Conservation (phyloP, 306 rosid genomes). For the Boehmeria nivea region DNA sequence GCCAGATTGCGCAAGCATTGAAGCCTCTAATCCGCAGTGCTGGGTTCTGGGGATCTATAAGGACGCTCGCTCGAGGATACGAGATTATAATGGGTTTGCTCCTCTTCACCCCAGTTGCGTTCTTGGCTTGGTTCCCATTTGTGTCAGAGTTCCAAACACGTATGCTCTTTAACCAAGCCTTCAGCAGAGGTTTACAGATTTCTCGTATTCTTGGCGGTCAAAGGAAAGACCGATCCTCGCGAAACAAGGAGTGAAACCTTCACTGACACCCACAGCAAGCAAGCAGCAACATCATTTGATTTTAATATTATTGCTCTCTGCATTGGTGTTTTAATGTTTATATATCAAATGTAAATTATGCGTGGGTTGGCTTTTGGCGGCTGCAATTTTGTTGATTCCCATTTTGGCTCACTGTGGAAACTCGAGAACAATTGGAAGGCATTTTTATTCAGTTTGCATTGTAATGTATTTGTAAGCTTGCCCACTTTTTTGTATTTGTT, state of each 20-base stretch:
- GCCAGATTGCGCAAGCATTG: slow-evolving; percentile 83
- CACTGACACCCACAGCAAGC: too few relatives aligned
- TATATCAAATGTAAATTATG: slow-evolving; percentile 23
- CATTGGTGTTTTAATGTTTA: too few relatives aligned
- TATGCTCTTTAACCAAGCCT: slow-evolving; percentile 96
- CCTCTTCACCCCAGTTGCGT: slow-evolving; percentile 85
- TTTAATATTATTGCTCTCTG: too few relatives aligned
- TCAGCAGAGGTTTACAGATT: slow-evolving; percentile 89
- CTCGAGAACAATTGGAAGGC: neutral
- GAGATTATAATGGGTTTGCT: slow-evolving; percentile 87
- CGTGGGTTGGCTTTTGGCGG: slow-evolving; percentile 4
- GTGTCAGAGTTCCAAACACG: slow-evolving; percentile 96
- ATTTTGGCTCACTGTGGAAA: neutral
- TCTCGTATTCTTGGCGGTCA: slow-evolving; percentile 97
- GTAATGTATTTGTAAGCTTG: too few relatives aligned
- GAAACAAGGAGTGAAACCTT: slow-evolving; percentile 60
- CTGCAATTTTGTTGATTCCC: slow-evolving; percentile 22
- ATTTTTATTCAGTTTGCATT: too few relatives aligned
- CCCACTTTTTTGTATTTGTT: too few relatives aligned
- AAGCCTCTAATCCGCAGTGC: slow-evolving; percentile 58
- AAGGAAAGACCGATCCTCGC: slow-evolving; percentile 74
- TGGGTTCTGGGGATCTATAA: slow-evolving; percentile 86
- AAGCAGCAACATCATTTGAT: neutral
- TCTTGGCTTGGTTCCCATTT: slow-evolving; percentile 96
- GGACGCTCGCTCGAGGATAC: slow-evolving; percentile 86